These are phyloP conservation scores for Fistulinella prunicolor DNA, from an alignment of 768 basidiomycete species.

Conservation along the genomic window DNA sequence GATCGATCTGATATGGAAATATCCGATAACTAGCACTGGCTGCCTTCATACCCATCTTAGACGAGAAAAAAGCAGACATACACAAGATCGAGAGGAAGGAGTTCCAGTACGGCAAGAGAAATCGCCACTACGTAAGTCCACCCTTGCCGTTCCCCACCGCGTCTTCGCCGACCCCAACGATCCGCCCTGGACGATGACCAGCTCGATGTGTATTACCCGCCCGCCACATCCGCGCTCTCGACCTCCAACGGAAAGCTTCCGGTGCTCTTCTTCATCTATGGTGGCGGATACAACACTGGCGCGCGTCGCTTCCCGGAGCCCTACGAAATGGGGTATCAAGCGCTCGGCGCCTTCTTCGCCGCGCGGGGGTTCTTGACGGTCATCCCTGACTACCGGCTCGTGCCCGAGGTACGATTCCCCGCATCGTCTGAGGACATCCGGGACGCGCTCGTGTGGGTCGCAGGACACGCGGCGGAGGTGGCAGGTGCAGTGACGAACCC, in stretches of 20 bases:
- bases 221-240: conserved; percentile 22
- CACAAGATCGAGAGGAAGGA: conserved; percentile 46
- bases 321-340: conserved; percentile 51
- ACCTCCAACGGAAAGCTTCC: conserved; percentile 35
- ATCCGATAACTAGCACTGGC: conserved; percentile 42
- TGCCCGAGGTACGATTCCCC: conserved; percentile 56
- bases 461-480: conserved; percentile 31
- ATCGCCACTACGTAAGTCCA: conserved; percentile 39
- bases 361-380: conserved; percentile 56
- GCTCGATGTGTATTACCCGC: conserved; percentile 69
- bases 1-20: neutral
- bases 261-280: conserved; percentile 63
- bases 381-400: conserved; percentile 67
- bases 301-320: conserved; percentile 46
- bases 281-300: conserved; percentile 59
- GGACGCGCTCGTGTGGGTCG: conserved; percentile 58
- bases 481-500: conserved; percentile 2
- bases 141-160: neutral
- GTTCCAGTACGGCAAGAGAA: conserved; percentile 49
- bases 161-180: neutral
- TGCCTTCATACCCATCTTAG: conserved; percentile 50
- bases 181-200: too few species aligned
- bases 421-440: conserved; percentile 53
- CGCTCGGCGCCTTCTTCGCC: conserved; percentile 61
- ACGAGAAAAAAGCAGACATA: conserved; percentile 46